Percentiles rank a stretch among this genome's conserved stretches.
Evolutionary conservation across 2,329 filamentous ascomycete species (phyloP).

Genomic region (Nemania serpens): DNA sequence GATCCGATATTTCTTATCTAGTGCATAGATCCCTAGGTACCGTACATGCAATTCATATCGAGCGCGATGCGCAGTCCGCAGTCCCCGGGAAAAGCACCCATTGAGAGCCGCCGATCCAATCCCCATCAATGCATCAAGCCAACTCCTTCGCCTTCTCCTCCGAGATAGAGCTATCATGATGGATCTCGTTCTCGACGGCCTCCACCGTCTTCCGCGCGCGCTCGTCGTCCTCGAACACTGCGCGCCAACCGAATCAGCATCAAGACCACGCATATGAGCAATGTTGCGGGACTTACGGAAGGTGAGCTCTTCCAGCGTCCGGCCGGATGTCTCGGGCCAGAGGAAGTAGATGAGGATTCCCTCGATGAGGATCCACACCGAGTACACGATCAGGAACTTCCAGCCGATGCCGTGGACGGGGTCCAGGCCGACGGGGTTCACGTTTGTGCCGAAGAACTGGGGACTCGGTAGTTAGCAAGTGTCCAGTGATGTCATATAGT

Average conservation of each 20-base stretch:
- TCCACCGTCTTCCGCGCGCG: slow-evolving; percentile 32
- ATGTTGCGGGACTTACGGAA: slow-evolving; percentile 32
- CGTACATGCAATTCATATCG: background rate
- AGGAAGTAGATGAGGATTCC: slow-evolving; percentile 69
- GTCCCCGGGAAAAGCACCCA: too few relatives aligned
- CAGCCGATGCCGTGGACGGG: slow-evolving; percentile 37
- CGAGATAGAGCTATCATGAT: slow-evolving; percentile 29
- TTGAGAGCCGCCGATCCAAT: too few relatives aligned
- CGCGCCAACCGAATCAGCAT: slow-evolving; percentile 19
- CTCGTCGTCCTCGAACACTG: slow-evolving; percentile 40
- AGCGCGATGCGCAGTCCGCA: too few relatives aligned
- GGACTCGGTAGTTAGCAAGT: background rate
- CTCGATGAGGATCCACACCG: slow-evolving; percentile 39
- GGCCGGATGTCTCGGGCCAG: slow-evolving; percentile 78
- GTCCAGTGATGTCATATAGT: too few relatives aligned
- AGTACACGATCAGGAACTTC: slow-evolving; percentile 39
- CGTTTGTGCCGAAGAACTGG: slow-evolving; percentile 50
- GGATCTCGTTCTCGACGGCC: slow-evolving; percentile 39
- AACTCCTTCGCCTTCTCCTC: slow-evolving; percentile 26
- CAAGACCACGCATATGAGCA: background rate
- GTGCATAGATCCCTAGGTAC: too few relatives aligned
- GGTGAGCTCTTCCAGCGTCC: slow-evolving; percentile 68
- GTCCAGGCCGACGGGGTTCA: slow-evolving; percentile 43
- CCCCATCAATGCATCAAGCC: background rate
- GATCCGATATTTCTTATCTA: too few relatives aligned